phyloP scores from a whole-genome alignment of 2,329 filamentous ascomycete genomes.

The Pezicula neosporulosa region DNA sequence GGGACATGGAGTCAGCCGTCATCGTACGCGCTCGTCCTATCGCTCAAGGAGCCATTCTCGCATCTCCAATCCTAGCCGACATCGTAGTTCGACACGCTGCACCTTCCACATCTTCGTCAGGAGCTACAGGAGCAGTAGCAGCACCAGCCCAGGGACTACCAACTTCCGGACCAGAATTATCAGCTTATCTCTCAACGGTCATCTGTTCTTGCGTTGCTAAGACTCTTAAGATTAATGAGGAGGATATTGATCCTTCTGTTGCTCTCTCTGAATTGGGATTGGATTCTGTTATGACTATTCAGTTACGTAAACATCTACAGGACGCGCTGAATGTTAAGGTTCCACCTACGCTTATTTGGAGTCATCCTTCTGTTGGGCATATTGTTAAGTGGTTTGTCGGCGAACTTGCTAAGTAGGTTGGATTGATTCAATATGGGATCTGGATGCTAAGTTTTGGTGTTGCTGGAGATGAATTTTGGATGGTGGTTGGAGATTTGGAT shows the following conservation, averaged over 20 bases:
- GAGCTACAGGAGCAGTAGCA: not conserved
- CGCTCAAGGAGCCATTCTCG: conserved; percentile 27
- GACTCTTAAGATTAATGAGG: not conserved
- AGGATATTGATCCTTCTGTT: conserved; percentile 10
- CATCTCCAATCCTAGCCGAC: conserved; percentile 24
- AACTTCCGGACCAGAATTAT: conserved; percentile 23
- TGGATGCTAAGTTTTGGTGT: too few species aligned
- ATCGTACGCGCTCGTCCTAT: conserved; percentile 29
- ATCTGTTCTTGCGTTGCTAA: conserved; percentile 29
- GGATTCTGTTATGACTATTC: conserved; percentile 11
- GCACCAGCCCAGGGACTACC: not conserved
- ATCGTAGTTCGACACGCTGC: conserved; percentile 13
- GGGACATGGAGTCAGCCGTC: conserved; percentile 35
- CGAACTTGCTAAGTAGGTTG: conserved; percentile 12
- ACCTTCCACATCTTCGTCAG: not conserved
- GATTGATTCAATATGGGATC: too few species aligned
- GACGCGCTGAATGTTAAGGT: conserved; percentile 40
- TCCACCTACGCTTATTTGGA: conserved; percentile 38
- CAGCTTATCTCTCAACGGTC: conserved; percentile 24
- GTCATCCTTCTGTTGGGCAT: conserved; percentile 34
- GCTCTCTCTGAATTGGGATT: conserved; percentile 31
- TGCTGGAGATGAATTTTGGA: too few species aligned
- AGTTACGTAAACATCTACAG: conserved; percentile 38
- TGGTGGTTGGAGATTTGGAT: too few species aligned
- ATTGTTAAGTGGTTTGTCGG: conserved; percentile 33